These are phyloP conservation scores for Debaryomyces tyrocola DNA, from an alignment of 805 yeast species.

Conservation along the genomic window DNA sequence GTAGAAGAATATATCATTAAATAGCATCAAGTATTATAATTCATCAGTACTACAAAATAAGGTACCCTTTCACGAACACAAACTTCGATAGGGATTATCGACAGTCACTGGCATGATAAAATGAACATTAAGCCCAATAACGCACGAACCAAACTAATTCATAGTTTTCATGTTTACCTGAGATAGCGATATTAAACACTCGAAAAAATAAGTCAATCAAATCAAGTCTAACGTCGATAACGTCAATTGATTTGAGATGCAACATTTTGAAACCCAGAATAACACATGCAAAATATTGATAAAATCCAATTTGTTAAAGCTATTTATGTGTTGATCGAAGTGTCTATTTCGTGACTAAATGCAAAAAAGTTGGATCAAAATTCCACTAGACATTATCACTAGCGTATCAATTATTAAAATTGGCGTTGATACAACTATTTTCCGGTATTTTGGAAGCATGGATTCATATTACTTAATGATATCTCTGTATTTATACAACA, in stretches of 20 bases:
- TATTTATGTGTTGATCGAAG: conserved; percentile 37
- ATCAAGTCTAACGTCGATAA: too few relatives aligned
- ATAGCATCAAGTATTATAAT: conserved; percentile 16
- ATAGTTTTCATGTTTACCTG: conserved; percentile 39
- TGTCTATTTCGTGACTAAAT: conserved; percentile 30
- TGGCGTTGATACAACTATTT: conserved; percentile 16
- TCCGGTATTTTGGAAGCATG: conserved; percentile 35
- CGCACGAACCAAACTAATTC: conserved; percentile 36
- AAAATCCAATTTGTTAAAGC: conserved; percentile 4
- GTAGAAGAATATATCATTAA: conserved; percentile 2
- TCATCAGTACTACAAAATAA: conserved; percentile 23
- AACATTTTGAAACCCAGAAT: conserved; percentile 5
- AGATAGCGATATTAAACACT: too few relatives aligned
- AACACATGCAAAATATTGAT: conserved; percentile 1
- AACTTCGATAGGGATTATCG: conserved; percentile 10
- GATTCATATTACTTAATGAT: conserved; percentile 9
- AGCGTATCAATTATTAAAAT: conserved; percentile 16
- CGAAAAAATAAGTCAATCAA: too few relatives aligned
- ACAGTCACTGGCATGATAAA: conserved; percentile 1
- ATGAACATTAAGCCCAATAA: conserved; percentile 15
- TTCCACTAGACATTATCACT: conserved; percentile 10
- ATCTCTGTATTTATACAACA: conserved; percentile 5
- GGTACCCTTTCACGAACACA: not conserved
- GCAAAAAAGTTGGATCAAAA: conserved; percentile 24
- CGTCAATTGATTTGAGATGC: conserved; percentile 2